Evolutionary conservation across 257 asterid species (phyloP).

Genomic region (Primulina eburnea): DNA sequence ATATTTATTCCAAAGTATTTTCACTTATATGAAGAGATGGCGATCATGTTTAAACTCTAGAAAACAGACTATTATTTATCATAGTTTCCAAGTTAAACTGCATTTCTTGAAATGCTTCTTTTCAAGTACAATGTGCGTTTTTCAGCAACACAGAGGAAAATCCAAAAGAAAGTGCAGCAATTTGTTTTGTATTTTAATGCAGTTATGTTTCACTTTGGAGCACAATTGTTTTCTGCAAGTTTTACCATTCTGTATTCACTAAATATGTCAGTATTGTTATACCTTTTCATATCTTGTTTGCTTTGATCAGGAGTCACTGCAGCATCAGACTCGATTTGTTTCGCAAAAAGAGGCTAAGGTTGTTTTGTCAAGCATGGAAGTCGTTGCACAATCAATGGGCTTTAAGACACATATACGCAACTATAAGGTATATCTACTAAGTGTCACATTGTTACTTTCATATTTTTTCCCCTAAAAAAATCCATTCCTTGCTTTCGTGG

Average conservation of each 20-base stretch:
- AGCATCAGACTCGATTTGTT: slow-evolving; percentile 85
- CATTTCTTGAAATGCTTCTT: slow-evolving; percentile 1
- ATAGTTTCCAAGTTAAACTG: slow-evolving; percentile 1
- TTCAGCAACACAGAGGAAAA: not conserved
- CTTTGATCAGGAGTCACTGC: slow-evolving; percentile 59
- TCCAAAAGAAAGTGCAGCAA: not conserved
- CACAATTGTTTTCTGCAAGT: not conserved
- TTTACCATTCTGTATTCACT: slow-evolving; percentile 1
- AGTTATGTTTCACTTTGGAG: not conserved
- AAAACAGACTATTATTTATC: not conserved
- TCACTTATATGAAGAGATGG: not conserved
- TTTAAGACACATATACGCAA: slow-evolving; percentile 95
- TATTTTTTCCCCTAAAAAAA: not conserved
- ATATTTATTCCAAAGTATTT: too few species aligned
- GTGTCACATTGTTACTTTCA: not conserved
- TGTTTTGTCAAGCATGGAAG: slow-evolving; percentile 93
- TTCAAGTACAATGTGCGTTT: not conserved
- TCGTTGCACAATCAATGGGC: slow-evolving; percentile 97
- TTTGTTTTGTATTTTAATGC: not conserved
- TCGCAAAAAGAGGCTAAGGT: slow-evolving; percentile 90
- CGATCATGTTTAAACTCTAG: not conserved
- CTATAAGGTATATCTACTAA: slow-evolving; percentile 58
- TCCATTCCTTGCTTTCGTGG: slow-evolving; percentile 10
- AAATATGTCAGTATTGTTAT: not conserved
- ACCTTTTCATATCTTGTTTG: slow-evolving; percentile 19